A percentile compares a stretch with the other conserved stretches of the same genome.
phyloP scores from a whole-genome alignment of 306 rosid species.

The Quercus mongolica region DNA sequence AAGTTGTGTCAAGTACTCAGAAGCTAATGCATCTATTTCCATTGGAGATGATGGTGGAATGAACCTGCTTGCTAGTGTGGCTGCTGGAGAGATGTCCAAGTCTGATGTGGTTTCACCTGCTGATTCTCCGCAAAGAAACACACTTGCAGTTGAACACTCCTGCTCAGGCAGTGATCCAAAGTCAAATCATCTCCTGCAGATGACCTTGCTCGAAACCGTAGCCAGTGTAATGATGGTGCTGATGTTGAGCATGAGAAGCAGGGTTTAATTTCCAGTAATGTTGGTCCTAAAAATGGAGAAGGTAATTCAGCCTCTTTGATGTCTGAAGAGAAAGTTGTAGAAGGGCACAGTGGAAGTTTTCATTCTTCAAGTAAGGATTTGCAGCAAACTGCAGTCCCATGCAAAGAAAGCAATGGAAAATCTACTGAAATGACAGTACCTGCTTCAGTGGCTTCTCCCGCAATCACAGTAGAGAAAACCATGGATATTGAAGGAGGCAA shows the following conservation, averaged over 20 bases:
- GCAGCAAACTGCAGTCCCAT: constrained; percentile 23
- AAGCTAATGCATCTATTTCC: constrained; percentile 50
- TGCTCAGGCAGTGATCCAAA: constrained; percentile 39
- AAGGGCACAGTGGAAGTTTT: constrained; percentile 17
- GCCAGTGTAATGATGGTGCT: constrained; percentile 23
- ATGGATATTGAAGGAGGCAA: constrained; percentile 28
- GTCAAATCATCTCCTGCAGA: constrained; percentile 41
- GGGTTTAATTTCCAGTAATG: constrained; percentile 16
- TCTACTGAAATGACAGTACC: constrained; percentile 24
- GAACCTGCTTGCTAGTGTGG: constrained; percentile 86
- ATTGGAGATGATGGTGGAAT: constrained; percentile 72
- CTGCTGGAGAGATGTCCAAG: constrained; percentile 77
- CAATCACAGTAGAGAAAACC: constrained; percentile 26
- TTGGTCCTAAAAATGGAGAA: constrained; percentile 30
- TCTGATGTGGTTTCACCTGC: constrained; percentile 55
- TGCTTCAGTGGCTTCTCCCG: constrained; percentile 23
- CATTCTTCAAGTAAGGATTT: constrained; percentile 23
- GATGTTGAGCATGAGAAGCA: constrained; percentile 29
- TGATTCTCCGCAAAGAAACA: constrained; percentile 51
- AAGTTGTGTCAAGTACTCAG: constrained; percentile 75
- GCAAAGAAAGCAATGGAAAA: constrained; percentile 34
- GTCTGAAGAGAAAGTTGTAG: constrained; percentile 31
- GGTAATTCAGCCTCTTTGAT: constrained; percentile 18
- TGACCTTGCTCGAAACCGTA: constrained; percentile 25
- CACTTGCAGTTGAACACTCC: constrained; percentile 40